Evolutionary conservation across 371 early-diverging fungal genomes (phyloP).

Genomic region (Phascolomyces articulosus): DNA sequence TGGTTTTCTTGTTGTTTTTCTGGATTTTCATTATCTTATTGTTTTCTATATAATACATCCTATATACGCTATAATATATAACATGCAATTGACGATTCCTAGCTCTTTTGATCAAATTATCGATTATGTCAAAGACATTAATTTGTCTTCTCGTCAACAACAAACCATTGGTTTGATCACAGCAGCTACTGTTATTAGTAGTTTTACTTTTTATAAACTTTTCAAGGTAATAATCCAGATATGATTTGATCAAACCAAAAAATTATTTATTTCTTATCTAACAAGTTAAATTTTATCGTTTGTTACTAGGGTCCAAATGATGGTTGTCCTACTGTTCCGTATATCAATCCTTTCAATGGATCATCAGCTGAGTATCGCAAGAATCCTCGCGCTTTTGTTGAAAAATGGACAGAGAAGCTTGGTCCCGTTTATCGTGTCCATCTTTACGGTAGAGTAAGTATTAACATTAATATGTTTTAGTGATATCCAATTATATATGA

Average conservation of each 20-base stretch:
- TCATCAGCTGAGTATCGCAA: slow-evolving; percentile 22
- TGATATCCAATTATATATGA: neutral
- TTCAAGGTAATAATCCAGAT: neutral
- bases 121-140: neutral
- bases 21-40: too few relatives aligned
- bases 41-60: too few relatives aligned
- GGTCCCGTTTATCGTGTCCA: slow-evolving; percentile 32
- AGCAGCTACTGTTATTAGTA: neutral
- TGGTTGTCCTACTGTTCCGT: slow-evolving; percentile 25
- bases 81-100: neutral
- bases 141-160: neutral
- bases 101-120: neutral
- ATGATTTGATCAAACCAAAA: too few relatives aligned
- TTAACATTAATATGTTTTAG: neutral
- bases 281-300: too few relatives aligned
- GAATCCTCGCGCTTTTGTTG: slow-evolving; percentile 23
- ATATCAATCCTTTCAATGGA: slow-evolving; percentile 22
- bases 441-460: slow-evolving; percentile 26
- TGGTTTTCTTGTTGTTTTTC: neutral
- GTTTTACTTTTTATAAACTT: neutral
- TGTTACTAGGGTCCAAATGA: neutral
- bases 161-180: neutral
- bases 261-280: too few relatives aligned
- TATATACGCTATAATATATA: neutral
- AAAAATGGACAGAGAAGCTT: slow-evolving; percentile 19